Evolutionary conservation across 2,329 filamentous ascomycete genomes (phyloP).

Genomic region (Coniochaeta sp.): DNA sequence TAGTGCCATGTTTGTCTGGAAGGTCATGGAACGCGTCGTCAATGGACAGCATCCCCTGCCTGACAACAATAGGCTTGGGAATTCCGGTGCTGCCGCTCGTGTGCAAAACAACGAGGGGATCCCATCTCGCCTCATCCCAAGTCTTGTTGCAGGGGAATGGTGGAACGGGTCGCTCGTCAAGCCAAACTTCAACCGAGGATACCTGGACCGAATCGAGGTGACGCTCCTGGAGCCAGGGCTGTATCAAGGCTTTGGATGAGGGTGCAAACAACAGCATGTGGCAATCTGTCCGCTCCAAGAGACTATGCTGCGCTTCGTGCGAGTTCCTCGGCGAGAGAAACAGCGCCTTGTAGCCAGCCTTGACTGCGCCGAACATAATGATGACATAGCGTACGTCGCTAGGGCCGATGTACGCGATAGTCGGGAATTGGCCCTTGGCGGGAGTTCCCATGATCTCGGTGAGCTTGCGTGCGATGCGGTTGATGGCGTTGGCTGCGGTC

Average conservation of each 20-base stretch:
- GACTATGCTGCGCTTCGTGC: neutral
- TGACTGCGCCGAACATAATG: conserved; percentile 8
- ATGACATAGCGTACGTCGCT: conserved; percentile 10
- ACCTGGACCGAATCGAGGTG: neutral
- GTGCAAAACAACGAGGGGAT: conserved; percentile 34
- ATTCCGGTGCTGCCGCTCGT: conserved; percentile 39
- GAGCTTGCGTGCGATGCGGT: neutral
- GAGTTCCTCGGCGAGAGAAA: neutral
- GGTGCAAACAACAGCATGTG: neutral
- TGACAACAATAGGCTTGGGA: conserved; percentile 35
- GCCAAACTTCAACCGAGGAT: too few species aligned
- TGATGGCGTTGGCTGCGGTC: neutral
- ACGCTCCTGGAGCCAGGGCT: neutral
- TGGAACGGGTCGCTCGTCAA: too few species aligned
- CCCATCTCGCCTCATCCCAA: conserved; percentile 33
- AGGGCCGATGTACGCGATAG: conserved; percentile 7
- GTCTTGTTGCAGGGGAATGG: conserved; percentile 7
- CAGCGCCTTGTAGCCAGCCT: conserved; percentile 6
- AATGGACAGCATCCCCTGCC: conserved; percentile 29
- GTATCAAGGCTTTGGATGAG: neutral
- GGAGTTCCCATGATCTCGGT: neutral
- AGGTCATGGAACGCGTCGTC: conserved; percentile 23
- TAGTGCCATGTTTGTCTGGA: conserved; percentile 10
- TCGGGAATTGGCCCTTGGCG: neutral
- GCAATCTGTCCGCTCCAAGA: neutral